Conservation (phyloP, 257 asterid genomes). For the Petunia axillaris region DNA sequence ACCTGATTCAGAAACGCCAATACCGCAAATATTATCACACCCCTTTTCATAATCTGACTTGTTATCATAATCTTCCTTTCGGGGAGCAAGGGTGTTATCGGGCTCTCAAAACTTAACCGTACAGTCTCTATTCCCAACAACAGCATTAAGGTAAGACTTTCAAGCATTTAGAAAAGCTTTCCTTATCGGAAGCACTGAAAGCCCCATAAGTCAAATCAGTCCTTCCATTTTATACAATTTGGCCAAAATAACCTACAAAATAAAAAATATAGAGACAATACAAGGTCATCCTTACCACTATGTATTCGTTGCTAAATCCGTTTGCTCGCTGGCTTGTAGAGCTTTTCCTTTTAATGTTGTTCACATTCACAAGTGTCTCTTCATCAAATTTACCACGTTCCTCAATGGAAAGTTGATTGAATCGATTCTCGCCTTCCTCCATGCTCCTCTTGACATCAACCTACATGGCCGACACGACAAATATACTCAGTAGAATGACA, state of each 20-base stretch:
- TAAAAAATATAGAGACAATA: background rate
- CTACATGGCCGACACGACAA: slow-evolving; percentile 40
- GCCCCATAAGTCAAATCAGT: background rate
- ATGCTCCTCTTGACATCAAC: slow-evolving; percentile 74
- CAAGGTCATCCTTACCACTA: slow-evolving; percentile 65
- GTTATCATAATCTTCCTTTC: background rate
- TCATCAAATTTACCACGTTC: slow-evolving; percentile 98
- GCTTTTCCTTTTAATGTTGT: slow-evolving; percentile 77
- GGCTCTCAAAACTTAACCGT: background rate
- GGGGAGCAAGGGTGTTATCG: background rate
- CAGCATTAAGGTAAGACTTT: background rate
- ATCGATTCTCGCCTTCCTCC: slow-evolving; percentile 81
- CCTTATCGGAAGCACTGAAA: background rate
- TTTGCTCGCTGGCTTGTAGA: slow-evolving; percentile 53
- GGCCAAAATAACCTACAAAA: background rate
- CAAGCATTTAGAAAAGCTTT: background rate
- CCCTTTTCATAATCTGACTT: background rate
- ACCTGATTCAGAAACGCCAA: background rate
- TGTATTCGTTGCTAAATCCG: slow-evolving; percentile 89
- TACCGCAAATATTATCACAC: background rate
- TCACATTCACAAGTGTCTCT: slow-evolving; percentile 92
- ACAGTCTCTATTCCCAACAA: slow-evolving; percentile 2
- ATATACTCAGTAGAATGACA: background rate
- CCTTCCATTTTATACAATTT: background rate
- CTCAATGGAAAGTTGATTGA: slow-evolving; percentile 84